Evolutionary conservation across 441 rosid genomes (phyloP).

Genomic region (Populus hybrid): DNA sequence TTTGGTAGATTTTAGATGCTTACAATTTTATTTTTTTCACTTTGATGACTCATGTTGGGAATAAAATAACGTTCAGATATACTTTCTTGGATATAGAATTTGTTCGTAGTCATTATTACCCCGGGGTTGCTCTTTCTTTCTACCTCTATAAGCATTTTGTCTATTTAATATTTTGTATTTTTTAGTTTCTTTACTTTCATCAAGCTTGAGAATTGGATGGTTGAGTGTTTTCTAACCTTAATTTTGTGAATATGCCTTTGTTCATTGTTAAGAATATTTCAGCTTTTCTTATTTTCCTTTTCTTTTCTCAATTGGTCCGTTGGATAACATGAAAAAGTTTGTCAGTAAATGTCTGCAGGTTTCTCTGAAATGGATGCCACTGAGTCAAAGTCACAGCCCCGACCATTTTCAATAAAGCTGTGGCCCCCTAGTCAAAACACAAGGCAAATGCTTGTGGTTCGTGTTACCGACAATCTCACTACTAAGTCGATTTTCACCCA

Average conservation of each 20-base stretch:
- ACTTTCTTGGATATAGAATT: background rate
- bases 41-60: background rate
- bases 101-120: background rate
- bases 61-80: background rate
- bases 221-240: background rate
- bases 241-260: background rate
- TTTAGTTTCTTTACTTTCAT: background rate
- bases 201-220: background rate
- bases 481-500: slow-evolving; percentile 73
- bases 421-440: slow-evolving; percentile 93
- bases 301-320: background rate
- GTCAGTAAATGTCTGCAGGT: background rate
- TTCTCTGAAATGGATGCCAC: slow-evolving; percentile 45
- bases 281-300: background rate
- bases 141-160: background rate
- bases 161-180: too few species aligned
- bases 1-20: background rate
- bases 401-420: slow-evolving; percentile 66
- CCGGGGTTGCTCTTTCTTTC: background rate
- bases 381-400: slow-evolving; percentile 45
- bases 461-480: slow-evolving; percentile 67
- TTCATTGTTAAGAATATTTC: background rate
- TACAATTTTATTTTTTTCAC: background rate
- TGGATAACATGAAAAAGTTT: background rate
- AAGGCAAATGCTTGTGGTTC: slow-evolving; percentile 68